Evolutionary conservation across 1,139 yeast genomes (phyloP).

Genomic region (Hyphopichia fennica): DNA sequence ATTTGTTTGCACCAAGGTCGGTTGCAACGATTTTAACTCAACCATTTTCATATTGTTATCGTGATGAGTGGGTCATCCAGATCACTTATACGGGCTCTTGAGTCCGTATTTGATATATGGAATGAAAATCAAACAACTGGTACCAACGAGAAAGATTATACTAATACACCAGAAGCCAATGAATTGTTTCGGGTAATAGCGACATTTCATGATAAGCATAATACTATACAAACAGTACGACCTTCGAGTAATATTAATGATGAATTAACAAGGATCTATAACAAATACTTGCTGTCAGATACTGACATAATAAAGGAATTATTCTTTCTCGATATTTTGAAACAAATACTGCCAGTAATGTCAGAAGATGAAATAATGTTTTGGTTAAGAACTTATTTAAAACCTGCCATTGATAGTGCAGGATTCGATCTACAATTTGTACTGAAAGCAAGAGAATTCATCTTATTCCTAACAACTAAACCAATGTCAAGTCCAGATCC

Average conservation of each 20-base stretch:
- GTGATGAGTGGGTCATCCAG: slow-evolving; percentile 36
- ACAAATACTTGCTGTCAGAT: slow-evolving; percentile 32
- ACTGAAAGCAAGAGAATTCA: slow-evolving; percentile 40
- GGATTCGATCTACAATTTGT: slow-evolving; percentile 48
- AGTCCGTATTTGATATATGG: slow-evolving; percentile 30
- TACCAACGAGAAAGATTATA: neutral
- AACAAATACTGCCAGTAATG: slow-evolving; percentile 37
- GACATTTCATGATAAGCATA: slow-evolving; percentile 37
- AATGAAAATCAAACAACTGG: slow-evolving; percentile 13
- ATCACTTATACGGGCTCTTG: slow-evolving; percentile 32
- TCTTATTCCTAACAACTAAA: slow-evolving; percentile 31
- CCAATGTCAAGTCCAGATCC: slow-evolving; percentile 26
- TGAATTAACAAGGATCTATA: slow-evolving; percentile 47
- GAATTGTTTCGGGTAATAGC: slow-evolving; percentile 19
- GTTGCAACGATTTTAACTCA: neutral
- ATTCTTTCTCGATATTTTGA: slow-evolving; percentile 48
- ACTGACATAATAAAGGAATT: slow-evolving; percentile 35
- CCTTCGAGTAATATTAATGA: slow-evolving; percentile 47
- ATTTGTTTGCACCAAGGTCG: neutral
- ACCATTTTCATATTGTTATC: neutral
- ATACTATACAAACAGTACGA: slow-evolving; percentile 32
- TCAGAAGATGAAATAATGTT: slow-evolving; percentile 38
- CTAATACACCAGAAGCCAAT: slow-evolving; percentile 6
- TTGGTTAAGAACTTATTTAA: slow-evolving; percentile 56
- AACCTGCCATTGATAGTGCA: slow-evolving; percentile 62